Evolutionary conservation across 176 grass and related monocot genomes (phyloP).

Genomic region (Oropetium thomaeum): DNA sequence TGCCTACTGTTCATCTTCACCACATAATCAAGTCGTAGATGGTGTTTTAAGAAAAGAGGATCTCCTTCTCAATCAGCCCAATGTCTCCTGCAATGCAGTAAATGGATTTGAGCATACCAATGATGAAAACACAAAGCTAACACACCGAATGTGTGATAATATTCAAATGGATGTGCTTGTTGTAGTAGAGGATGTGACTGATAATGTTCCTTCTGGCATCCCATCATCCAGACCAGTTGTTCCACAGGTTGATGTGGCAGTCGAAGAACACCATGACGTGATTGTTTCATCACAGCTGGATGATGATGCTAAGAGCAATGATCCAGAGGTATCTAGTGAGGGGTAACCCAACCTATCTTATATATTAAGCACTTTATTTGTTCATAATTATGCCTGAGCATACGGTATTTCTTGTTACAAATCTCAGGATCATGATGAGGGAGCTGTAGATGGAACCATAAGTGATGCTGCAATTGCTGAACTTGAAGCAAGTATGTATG

Average conservation of each 20-base stretch:
- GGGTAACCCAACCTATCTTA: slow-evolving; percentile 26
- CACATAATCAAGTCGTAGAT: slow-evolving; percentile 22
- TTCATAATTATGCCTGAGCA: not conserved
- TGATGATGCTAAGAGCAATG: slow-evolving; percentile 32
- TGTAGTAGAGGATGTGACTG: slow-evolving; percentile 63
- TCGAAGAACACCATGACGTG: slow-evolving; percentile 34
- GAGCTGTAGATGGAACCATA: slow-evolving; percentile 45
- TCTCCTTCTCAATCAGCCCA: slow-evolving; percentile 24
- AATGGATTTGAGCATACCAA: slow-evolving; percentile 20
- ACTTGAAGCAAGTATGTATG: slow-evolving; percentile 86
- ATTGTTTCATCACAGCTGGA: slow-evolving; percentile 29
- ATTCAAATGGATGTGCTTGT: slow-evolving; percentile 22
- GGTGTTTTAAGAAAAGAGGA: slow-evolving; percentile 31
- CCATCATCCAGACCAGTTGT: slow-evolving; percentile 31
- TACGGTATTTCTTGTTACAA: slow-evolving; percentile 14
- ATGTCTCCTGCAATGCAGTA: slow-evolving; percentile 7
- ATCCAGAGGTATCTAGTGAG: slow-evolving; percentile 39
- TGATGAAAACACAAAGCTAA: slow-evolving; percentile 14
- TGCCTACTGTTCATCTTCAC: slow-evolving; percentile 12
- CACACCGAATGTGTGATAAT: slow-evolving; percentile 19
- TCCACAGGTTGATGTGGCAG: slow-evolving; percentile 49
- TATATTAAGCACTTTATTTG: slow-evolving; percentile 7
- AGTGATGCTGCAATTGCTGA: slow-evolving; percentile 74
- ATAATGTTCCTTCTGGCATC: slow-evolving; percentile 47
- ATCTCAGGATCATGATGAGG: slow-evolving; percentile 57